Conservation (phyloP, 495 filamentous ascomycete species). For the Trichoderma reesei region DNA sequence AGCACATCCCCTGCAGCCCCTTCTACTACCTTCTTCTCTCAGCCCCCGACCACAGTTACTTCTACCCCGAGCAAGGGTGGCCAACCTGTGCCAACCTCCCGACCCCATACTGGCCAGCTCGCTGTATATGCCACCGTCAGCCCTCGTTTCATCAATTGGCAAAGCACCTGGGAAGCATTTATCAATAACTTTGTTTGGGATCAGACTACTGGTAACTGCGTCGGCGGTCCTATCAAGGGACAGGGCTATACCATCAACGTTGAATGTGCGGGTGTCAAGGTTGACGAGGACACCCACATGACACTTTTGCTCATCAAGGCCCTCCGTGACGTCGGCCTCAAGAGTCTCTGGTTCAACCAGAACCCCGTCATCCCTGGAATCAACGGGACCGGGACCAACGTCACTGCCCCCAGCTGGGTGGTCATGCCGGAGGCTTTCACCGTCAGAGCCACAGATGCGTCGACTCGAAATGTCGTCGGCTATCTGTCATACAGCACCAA, state of each 20-base stretch:
- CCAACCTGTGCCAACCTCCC: neutral
- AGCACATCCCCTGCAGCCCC: neutral
- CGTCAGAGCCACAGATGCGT: neutral
- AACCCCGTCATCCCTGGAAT: neutral
- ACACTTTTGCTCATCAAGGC: neutral
- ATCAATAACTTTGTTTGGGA: slow-evolving; percentile 3
- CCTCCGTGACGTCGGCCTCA: neutral
- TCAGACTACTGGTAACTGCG: slow-evolving; percentile 3
- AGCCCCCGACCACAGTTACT: neutral
- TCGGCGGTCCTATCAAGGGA: slow-evolving; percentile 1
- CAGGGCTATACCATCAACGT: slow-evolving; percentile 3
- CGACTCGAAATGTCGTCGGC: neutral
- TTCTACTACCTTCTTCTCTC: neutral
- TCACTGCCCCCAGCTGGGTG: neutral
- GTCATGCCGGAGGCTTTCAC: neutral
- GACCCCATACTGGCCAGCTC: neutral
- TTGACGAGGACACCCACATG: slow-evolving; percentile 2
- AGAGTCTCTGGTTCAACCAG: slow-evolving; percentile 6
- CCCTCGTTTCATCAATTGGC: neutral
- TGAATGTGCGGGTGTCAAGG: neutral
- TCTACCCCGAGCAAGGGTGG: neutral
- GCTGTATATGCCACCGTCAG: neutral
- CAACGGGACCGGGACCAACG: slow-evolving; percentile 2
- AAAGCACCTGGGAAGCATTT: neutral
- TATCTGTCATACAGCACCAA: slow-evolving; percentile 2